phyloP scores from a whole-genome alignment of 2,329 filamentous ascomycete species.

The Colletotrichum melonis region DNA sequence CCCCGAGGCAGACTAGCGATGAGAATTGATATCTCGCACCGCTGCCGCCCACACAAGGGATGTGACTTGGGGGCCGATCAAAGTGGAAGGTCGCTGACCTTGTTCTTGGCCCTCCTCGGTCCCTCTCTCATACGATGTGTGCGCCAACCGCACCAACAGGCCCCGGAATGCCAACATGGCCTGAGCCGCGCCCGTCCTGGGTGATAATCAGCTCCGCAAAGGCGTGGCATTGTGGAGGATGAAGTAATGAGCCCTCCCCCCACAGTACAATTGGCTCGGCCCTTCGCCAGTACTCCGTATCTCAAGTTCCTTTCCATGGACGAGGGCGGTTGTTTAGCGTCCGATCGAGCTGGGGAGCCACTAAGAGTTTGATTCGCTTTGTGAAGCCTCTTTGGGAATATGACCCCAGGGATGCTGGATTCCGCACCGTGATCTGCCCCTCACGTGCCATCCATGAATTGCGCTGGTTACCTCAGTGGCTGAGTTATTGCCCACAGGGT shows the following conservation, averaged over 20 bases:
- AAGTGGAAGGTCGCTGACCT: slow-evolving; percentile 31
- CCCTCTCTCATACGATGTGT: slow-evolving; percentile 27
- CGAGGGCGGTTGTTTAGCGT: slow-evolving; percentile 30
- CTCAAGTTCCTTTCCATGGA: slow-evolving; percentile 21
- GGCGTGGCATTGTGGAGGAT: slow-evolving; percentile 29
- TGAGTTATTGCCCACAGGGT: not conserved
- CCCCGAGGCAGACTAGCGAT: not conserved
- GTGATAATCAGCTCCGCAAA: slow-evolving; percentile 32
- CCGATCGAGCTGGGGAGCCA: slow-evolving; percentile 31
- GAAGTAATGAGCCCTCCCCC: slow-evolving; percentile 13
- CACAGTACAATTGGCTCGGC: slow-evolving; percentile 3
- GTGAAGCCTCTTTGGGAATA: slow-evolving; percentile 34
- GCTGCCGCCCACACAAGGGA: slow-evolving; percentile 23
- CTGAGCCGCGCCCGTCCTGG: slow-evolving; percentile 29
- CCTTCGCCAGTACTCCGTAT: slow-evolving; percentile 2
- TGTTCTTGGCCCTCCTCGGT: slow-evolving; percentile 20
- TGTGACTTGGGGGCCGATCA: slow-evolving; percentile 35
- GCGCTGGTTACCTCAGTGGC: slow-evolving; percentile 8
- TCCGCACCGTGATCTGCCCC: slow-evolving; percentile 23
- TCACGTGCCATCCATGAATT: not conserved
- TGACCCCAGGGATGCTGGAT: slow-evolving; percentile 13
- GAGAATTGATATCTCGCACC: slow-evolving; percentile 15
- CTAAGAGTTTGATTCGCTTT: slow-evolving; percentile 36
- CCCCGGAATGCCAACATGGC: slow-evolving; percentile 19
- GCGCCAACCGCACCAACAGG: not conserved